phyloP scores from a whole-genome alignment of 805 yeast genomes.

The Kregervanrija pseudodelftensis region DNA sequence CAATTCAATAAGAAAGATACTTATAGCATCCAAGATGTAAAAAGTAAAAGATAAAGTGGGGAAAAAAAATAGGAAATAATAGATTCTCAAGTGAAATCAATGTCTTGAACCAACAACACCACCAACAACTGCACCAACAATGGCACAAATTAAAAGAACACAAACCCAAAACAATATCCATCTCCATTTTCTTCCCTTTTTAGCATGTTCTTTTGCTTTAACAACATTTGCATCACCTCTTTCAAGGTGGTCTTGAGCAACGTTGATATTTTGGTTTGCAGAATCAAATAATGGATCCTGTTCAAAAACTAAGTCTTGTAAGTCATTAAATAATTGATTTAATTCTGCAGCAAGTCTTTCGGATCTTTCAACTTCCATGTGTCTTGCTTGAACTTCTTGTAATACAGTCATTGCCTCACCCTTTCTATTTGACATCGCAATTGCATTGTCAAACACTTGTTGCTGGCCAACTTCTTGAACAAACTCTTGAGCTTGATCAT shows the following conservation, averaged over 20 bases:
- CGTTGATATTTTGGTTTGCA: conserved; percentile 70
- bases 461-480: conserved; percentile 79
- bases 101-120: conserved; percentile 35
- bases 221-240: conserved; percentile 91
- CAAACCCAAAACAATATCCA: conserved; percentile 73
- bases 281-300: conserved; percentile 85
- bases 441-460: conserved; percentile 92
- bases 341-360: conserved; percentile 95
- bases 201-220: conserved; percentile 82
- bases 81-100: conserved; percentile 2
- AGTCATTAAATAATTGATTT: conserved; percentile 88
- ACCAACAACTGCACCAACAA: conserved; percentile 65
- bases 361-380: conserved; percentile 87
- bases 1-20: neutral
- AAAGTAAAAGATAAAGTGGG: neutral
- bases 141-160: conserved; percentile 49
- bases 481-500: conserved; percentile 76
- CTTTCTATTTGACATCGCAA: conserved; percentile 76
- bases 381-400: conserved; percentile 93
- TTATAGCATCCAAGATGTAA: neutral
- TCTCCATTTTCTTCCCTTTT: conserved; percentile 85
- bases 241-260: conserved; percentile 86
- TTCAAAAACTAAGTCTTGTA: conserved; percentile 93
- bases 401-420: conserved; percentile 95
- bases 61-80: no score